Conservation (phyloP, 768 basidiomycete species). For the Tulasnella sp. region DNA sequence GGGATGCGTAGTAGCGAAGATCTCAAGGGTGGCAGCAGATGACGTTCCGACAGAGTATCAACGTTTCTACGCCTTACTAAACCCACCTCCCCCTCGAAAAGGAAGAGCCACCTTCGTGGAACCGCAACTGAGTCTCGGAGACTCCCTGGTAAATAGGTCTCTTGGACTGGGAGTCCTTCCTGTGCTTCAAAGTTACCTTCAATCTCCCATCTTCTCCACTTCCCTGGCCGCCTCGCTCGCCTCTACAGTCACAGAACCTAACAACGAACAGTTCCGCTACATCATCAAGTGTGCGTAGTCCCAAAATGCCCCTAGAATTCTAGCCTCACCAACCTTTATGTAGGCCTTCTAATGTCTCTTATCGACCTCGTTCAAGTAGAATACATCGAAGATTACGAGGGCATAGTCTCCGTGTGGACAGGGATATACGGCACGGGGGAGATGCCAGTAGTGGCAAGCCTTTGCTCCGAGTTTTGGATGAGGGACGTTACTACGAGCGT, state of each 20-base stretch:
- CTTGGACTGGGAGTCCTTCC: constrained; percentile 2
- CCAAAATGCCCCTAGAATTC: constrained; percentile 4
- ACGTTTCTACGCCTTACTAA: constrained; percentile 18
- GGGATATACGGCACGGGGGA: constrained; percentile 69
- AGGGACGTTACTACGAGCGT: constrained; percentile 46
- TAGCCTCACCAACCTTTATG: neutral
- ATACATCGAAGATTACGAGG: constrained; percentile 61
- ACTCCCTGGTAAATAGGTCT: neutral
- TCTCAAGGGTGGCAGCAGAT: constrained; percentile 36
- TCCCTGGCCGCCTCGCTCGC: constrained; percentile 56
- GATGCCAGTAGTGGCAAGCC: constrained; percentile 43
- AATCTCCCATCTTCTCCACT: constrained; percentile 57
- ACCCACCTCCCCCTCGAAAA: constrained; percentile 13
- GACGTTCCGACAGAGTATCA: constrained; percentile 19
- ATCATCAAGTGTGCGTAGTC: constrained; percentile 62
- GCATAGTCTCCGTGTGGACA: constrained; percentile 64
- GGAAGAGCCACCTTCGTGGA: neutral
- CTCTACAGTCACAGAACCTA: constrained; percentile 60
- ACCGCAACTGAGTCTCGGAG: neutral
- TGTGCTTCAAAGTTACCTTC: constrained; percentile 1
- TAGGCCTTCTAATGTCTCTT: constrained; percentile 66
- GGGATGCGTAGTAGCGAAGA: constrained; percentile 67
- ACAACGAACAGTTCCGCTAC: constrained; percentile 67
- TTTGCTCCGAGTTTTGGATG: constrained; percentile 67
- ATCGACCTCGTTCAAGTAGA: constrained; percentile 67